phyloP scores from a whole-genome alignment of 2,329 filamentous ascomycete species.

The Plenodomus biglobosus region DNA sequence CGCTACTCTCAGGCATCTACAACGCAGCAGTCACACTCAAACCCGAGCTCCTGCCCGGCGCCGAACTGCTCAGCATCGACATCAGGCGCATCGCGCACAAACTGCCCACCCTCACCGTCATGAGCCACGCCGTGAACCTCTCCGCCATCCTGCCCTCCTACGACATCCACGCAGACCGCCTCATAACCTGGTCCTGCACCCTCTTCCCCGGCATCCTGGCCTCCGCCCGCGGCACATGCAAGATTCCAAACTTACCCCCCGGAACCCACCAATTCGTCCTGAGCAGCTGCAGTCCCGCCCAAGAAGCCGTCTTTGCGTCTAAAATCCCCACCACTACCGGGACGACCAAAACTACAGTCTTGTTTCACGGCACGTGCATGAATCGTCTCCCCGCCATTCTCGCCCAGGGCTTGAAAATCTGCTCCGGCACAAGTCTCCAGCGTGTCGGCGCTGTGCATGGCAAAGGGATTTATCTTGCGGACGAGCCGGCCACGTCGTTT shows the following conservation, averaged over 20 bases:
- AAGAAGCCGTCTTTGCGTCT: constrained; percentile 25
- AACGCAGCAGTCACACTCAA: constrained; percentile 22
- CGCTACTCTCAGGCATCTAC: constrained; percentile 32
- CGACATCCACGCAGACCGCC: constrained; percentile 24
- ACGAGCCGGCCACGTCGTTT: constrained; percentile 31
- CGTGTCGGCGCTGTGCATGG: constrained; percentile 36
- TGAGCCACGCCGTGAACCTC: constrained; percentile 21
- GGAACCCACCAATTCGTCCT: constrained; percentile 40
- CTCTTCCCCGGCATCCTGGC: constrained; percentile 35
- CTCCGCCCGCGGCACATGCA: constrained; percentile 26
- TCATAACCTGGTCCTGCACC: constrained; percentile 35
- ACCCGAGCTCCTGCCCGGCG: constrained; percentile 30
- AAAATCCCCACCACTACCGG: constrained; percentile 5
- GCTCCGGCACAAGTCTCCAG: constrained; percentile 34
- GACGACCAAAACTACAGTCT: constrained; percentile 18
- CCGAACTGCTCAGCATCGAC: constrained; percentile 20
- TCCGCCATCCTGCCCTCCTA: constrained; percentile 14
- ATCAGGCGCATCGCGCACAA: constrained; percentile 23
- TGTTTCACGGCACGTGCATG: constrained; percentile 40
- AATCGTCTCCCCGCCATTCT: constrained; percentile 39
- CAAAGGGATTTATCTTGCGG: constrained; percentile 37
- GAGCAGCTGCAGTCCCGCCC: constrained; percentile 28
- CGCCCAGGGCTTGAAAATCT: constrained; percentile 28
- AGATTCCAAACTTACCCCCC: constrained; percentile 30
- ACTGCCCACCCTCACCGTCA: constrained; percentile 25